These are phyloP conservation scores for Beauveria pseudobassiana DNA, from an alignment of 2,329 filamentous ascomycete genomes.

Conservation along the genomic window DNA sequence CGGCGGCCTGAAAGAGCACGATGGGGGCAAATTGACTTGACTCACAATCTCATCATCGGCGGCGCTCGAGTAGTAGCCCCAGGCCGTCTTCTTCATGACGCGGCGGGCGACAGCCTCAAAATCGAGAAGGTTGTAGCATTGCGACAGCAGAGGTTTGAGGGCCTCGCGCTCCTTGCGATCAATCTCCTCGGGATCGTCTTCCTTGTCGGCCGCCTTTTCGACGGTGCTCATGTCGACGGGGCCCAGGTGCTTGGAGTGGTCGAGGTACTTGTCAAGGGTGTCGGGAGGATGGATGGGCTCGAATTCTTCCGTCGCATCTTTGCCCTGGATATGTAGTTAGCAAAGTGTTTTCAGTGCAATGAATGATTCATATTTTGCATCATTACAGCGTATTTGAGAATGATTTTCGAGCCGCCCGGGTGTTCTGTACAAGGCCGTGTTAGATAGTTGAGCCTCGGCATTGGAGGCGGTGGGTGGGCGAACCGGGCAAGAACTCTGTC, in stretches of 20 bases:
- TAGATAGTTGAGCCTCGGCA: not conserved
- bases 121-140: slow-evolving; percentile 91
- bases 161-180: slow-evolving; percentile 67
- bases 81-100: slow-evolving; percentile 93
- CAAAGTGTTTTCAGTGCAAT: not conserved
- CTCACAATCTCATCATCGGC: slow-evolving; percentile 46
- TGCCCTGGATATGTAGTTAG: slow-evolving; percentile 44
- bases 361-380: not conserved
- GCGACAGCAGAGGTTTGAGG: slow-evolving; percentile 70
- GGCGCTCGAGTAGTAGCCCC: slow-evolving; percentile 95
- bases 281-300: slow-evolving; percentile 85
- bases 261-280: slow-evolving; percentile 78
- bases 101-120: slow-evolving; percentile 88
- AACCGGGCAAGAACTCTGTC: slow-evolving; percentile 76
- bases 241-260: slow-evolving; percentile 81
- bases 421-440: slow-evolving; percentile 50
- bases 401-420: slow-evolving; percentile 84
- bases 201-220: slow-evolving; percentile 59
- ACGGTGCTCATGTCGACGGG: slow-evolving; percentile 82
- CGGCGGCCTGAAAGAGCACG: too few relatives aligned
- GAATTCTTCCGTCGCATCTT: slow-evolving; percentile 88
- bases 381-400: slow-evolving; percentile 80
- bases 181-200: slow-evolving; percentile 51
- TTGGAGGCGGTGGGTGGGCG: slow-evolving; percentile 14
- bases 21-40: not conserved